Base-by-base conservation (phyloP, 257 asterid genomes). In the Coffea eugenioides region DNA sequence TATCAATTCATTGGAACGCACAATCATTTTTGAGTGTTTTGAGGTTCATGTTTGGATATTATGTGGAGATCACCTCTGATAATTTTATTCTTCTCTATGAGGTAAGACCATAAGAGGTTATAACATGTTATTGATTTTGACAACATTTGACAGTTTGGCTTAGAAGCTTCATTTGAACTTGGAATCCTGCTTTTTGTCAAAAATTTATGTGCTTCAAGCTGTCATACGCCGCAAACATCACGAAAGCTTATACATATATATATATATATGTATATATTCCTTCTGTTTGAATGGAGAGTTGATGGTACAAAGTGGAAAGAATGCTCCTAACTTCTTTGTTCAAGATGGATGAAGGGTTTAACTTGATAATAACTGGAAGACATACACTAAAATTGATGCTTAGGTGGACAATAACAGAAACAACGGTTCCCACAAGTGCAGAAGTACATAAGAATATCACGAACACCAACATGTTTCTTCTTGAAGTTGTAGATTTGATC, bases 1-100 rank as follows among this genome's bases (percentile, higher is more conserved):
- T 91, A 80, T 80, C 90, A 31, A 82, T 94, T 67, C 81, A 82
- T 23, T 94, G 97, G 97, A 85, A 91, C 79, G n/a, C 82, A 86
- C 90, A 86, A 77, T 74, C 92, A 20, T 87, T 94, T 84, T 79
- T 90, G 80, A 85, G 78, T 79, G 88, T 88, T 75, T 74, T 94
- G 80, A 83, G 88, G 85, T 76, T 77, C 73, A 76, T 92, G 57
- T 88, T 84, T 81, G 96, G 97, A 76, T 88, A 84, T 80, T 54
- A 76, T 8, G 81, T 90, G 88, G 94, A 91, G 64, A 73, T 94
- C 80, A 84, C 87, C 21, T 65, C 90, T 8, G 82, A 86, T 61
- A 91, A 87, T 80, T 92, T 89, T 77, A 73, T 92, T 85, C 82
- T 76, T 64, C 80, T 92, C 78, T 77, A 89, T 77, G 96, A 92